Evolutionary conservation across 2,329 filamentous ascomycete species (phyloP), one percentile per base, ranked within the genome.

Genomic region (Gaeumannomyces tritici): DNA sequence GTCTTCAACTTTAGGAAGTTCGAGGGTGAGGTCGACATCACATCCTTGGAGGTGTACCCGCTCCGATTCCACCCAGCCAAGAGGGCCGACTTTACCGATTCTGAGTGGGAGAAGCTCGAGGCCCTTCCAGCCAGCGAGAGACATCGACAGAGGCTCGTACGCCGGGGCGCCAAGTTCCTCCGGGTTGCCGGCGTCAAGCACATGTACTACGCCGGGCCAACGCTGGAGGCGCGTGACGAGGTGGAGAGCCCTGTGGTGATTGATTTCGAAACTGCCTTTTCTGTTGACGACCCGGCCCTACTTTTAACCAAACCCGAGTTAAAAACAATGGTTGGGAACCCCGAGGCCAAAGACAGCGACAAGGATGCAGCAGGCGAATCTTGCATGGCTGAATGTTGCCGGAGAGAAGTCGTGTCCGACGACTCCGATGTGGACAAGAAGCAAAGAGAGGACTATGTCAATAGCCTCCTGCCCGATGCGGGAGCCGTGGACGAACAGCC

Each of bases 211-310:
- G 55, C 33, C 21, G 70, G 71, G 0, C 65, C 62, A 0, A 70
- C 70, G 13, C 13, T 70, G 5, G 64, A 63, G 1, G 62, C 58
- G 11, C 33, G 66, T 11, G 71, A 73, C 1, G 68, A 74, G 27
- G 64, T 73, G 8, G 70, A 74, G 1, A 71, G 72, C 57, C 67
- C 71, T 29, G 71, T 74, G 4, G 65, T 73, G 0, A 64, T 73
- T 31, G 72, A 74, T 55, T 72, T 73, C 58, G 67, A 69, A 13
- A 64, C 65, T 31, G 68, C 69, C 5, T 70, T 71, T 55, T 26
- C 67, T 21, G 27, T 31, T 1, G 42, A 51, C n/a, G 42, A 51
- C 42, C 26, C 64, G n/a, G n/a, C 8, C 15, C 63, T 27, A 5
- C 31, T 57, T 31, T 11, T 11, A 0, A 59, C 33, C 56, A 56